Base-by-base conservation (phyloP, 2,329 filamentous ascomycete genomes). In the Aspergillus floridensis region DNA sequence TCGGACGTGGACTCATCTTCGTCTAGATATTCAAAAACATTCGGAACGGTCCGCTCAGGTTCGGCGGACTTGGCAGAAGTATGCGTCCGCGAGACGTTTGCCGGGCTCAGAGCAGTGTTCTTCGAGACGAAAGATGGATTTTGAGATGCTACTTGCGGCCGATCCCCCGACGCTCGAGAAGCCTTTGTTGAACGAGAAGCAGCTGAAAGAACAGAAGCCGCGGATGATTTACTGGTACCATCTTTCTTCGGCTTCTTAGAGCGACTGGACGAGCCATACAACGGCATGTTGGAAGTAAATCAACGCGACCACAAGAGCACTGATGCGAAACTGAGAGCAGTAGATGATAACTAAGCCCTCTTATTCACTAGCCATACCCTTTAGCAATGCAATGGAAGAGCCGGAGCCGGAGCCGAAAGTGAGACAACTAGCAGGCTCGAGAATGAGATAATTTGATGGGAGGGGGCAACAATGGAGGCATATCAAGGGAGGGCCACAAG, bases 1-100 rank as follows among this genome's bases (percentile, higher is more conserved):
- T 62, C 68, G 2, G 65, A 64, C 29, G 62, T 65, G 31, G 59
- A 63, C 16, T 65, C 56, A 12, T 63, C 65, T 12, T 71, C 63
- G 21, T 77, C 73, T 6, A 78, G 66, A 49, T 73, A 78, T 49
- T 77, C 70, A 63, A 78, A 78, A 8, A 78, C 76, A 64, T 77
- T 72, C 4, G 74, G 74, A 14, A 65, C 52, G 44, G 63, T 67
- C 41, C 63, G 66, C 26, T 66, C 52, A 4, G 65, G 38, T 31
- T 61, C 66, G 24, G 57, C 53, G 5, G 64, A 22, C 47, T 67
- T 68, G 19, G 47, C 41, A 10, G 63, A 49, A 32, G 59, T 59
- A 56, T 62, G 65, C 29, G 61, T 49, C 49, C 67, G 69, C 49
- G 63, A 47, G 32, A 60, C 35, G 60, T 64, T 52, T 21, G 26